Base-by-base conservation (phyloP, 2,329 filamentous ascomycete species). In the Ceratocystis eucalypticola region DNA sequence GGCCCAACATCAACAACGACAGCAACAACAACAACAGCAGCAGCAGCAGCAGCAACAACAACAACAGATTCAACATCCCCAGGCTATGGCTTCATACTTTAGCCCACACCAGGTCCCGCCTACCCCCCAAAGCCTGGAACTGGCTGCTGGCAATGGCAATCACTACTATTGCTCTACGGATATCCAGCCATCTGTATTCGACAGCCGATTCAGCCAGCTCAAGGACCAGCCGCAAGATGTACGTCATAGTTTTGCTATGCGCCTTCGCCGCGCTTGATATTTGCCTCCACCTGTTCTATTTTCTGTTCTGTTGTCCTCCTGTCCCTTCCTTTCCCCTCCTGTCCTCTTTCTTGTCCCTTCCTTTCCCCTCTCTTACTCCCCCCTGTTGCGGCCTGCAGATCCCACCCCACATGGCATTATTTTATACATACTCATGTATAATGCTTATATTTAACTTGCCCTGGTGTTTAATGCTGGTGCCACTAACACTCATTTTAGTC, bases 121-220 rank as follows among this genome's bases (percentile, higher is more conserved):
- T 1, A 94, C 89, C 15, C 89, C 89, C 0, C 89, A 88, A 73
- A 93, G 89, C 73, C 80, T 91, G 30, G 88, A 93, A 72, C 83
- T 93, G 76, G 85, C 88, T 74, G 82, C 78, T 72, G 83, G 77
- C 69, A 82, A 72, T 65, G 71, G 74, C 71, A 79, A 70, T 74
- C 82, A 83, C 66, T 85, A 80, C 70, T 91, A 86, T 72, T 74
- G 83, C 65, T 80, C 83, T 57, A 78, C 84, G 48, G 80, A 83
- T 66, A 78, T 80, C 65, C 74, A 75, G 62, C 74, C 63, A 50
- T 68, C 71, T 64, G 80, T 88, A 71, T 86, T 86, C 70, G 87
- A 91, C 68, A 70, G 71, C 68, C 78, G 80, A 64, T 88, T 86
- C 72, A 84, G 85, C 72, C 83, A 85, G 71, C 79, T 83, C 70